A percentile compares a stretch with the other conserved stretches of the same genome.
These are phyloP conservation scores for Chaetomium strumarium DNA, from an alignment of 2,329 filamentous ascomycete genomes.

Conservation along the genomic window DNA sequence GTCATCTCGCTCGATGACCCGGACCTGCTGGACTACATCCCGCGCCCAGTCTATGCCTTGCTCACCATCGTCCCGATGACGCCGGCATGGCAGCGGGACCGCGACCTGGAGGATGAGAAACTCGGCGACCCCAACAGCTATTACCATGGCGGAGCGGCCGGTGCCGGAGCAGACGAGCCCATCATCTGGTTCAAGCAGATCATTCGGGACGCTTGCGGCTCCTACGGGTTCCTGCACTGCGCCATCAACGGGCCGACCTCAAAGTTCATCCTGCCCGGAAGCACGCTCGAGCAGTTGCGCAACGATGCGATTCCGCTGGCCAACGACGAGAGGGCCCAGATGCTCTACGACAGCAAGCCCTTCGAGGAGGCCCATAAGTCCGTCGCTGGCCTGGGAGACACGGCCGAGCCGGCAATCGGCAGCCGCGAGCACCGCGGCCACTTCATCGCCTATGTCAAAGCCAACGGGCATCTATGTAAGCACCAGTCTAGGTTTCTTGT, in stretches of 20 bases:
- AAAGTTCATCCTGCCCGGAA: conserved; percentile 46
- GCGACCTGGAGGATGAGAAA: conserved; percentile 51
- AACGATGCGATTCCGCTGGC: conserved; percentile 56
- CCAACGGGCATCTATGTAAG: conserved; percentile 54
- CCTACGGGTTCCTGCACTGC: conserved; percentile 71
- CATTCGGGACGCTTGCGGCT: conserved; percentile 74
- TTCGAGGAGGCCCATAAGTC: conserved; percentile 68
- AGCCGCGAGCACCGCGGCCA: conserved; percentile 52
- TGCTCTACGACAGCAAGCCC: conserved; percentile 64
- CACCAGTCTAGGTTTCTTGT: too few relatives aligned
- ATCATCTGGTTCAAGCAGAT: conserved; percentile 83
- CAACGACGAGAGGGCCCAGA: conserved; percentile 55
- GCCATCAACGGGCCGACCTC: conserved; percentile 62
- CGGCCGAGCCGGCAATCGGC: conserved; percentile 54
- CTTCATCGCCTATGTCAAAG: conserved; percentile 76
- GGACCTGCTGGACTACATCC: conserved; percentile 67
- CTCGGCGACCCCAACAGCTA: conserved; percentile 15
- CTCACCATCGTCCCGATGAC: conserved; percentile 74
- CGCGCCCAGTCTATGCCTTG: conserved; percentile 69
- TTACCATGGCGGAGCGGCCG: conserved; percentile 17
- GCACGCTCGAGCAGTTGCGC: conserved; percentile 54
- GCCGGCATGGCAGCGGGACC: conserved; percentile 28
- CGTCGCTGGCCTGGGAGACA: conserved; percentile 64
- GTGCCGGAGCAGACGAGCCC: conserved; percentile 36
- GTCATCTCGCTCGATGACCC: conserved; percentile 76